Base-by-base conservation (phyloP, 768 basidiomycete genomes). In the Mycena galericulata region DNA sequence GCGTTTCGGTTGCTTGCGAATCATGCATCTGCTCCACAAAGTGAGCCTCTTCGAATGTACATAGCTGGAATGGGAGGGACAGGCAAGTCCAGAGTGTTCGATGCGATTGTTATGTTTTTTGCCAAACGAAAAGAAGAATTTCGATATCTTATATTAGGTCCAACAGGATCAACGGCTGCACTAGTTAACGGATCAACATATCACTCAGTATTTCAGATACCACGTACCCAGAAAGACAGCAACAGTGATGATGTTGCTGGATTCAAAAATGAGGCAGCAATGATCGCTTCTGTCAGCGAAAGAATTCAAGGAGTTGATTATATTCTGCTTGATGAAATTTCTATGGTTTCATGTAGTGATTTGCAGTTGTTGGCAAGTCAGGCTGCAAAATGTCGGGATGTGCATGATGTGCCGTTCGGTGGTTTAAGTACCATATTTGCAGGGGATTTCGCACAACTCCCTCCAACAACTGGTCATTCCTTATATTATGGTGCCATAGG, bases 371-470 rank as follows among this genome's bases (percentile, higher is more conserved):
- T 79, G 8, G 74, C 53, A 71, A 57, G 60, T 29, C 46, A 60
- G 18, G 61, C 76, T 30, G 64, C 72, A 4, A 26, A 49, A 47
- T 36, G 26, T 55, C n/a, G 38, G 55, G 29, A 36, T 14, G 27
- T 18, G 29, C 41, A 34, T 34, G 46, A 26, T 22, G 20, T 45
- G 1, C 61, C 72, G 20, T 80, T 78, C 69, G 78, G 76, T 17
- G 75, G 77, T 2, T 69, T 74, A 15, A 77, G 72, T 40, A 71
- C 80, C 49, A 79, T 82, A 18, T 69, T 80, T 50, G 78, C 79
- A n/a, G 79, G 79, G 1, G 79, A 82, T 54, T 80, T 82, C 73
- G 79, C 74, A 3, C 80, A 82, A 53, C 62, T 82, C 6, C 80
- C 78, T 10, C 80, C 72, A 15, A 67, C 62, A 3, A 49, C 20